Evolutionary conservation across 768 basidiomycete species (phyloP), one percentile per base, ranked within the genome.

Genomic region (Phlebiopsis gigantea): DNA sequence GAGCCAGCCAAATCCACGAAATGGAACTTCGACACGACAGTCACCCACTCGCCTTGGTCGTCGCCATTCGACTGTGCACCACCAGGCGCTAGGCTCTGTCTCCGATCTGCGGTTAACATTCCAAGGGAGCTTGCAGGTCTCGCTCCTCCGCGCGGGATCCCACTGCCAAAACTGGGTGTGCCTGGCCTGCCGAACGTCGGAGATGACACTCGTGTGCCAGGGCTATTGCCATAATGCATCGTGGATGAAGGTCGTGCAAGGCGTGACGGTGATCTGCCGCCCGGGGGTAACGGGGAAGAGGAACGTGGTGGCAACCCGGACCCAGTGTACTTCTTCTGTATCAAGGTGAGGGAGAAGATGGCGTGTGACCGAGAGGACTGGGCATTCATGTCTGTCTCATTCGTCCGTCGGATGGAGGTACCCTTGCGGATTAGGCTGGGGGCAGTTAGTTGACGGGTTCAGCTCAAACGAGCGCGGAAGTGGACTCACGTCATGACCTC

Each of bases 381-480:
- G 24, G 96, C 93, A 69, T 99, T 99, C 96, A 98, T 98, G 67
- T 93, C 92, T 29, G 97, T 99, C 71, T 95, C 92, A 61, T 96
- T 95, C 9, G 97, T 98, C 55, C 95, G 85, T 28, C 97, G 82
- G 43, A 96, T 88, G 15, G 90, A 81, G 7, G 93, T 88, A 19
- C 97, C 97, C 62, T 90, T 85, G 60, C 88, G 87, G 55, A 99
- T 83, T 54, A 94, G 82, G 67, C 91, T 93, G 69, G 2, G 30
- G n/a, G 59, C 65, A 52, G 59, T 34, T 7, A 54, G 12, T 12
- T 44, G 29, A 34, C 12, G n/a, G 2, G 9, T 9, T 10, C 52
- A 41, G 28, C 5, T 24, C 22, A n/a, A 5, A 24, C 30, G 34
- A 7, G 31, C 26, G 46, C 19, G 22, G 41, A 25, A 25, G 6